phyloP scores from a whole-genome alignment of 2,329 filamentous ascomycete genomes.

The Verticillium nonalfalfae region DNA sequence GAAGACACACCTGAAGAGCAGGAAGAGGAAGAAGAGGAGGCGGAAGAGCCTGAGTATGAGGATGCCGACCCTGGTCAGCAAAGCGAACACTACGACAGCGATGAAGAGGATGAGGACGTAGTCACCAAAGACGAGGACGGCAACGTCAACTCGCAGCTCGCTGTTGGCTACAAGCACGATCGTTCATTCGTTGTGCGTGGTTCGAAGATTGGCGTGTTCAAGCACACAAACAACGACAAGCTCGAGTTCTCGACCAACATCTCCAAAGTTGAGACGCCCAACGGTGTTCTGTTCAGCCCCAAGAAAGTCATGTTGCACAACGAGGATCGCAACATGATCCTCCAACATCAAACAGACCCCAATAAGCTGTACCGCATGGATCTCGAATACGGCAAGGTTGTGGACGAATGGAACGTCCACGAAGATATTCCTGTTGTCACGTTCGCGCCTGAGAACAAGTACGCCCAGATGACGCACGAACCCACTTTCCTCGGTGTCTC shows the following conservation, averaged over 20 bases:
- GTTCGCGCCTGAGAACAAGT: constrained; percentile 96
- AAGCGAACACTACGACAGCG: constrained; percentile 62
- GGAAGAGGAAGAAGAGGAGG: constrained; percentile 39
- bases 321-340: constrained; percentile 81
- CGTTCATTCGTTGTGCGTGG: constrained; percentile 95
- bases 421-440: constrained; percentile 90
- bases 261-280: constrained; percentile 86
- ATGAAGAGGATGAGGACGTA: constrained; percentile 75
- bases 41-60: constrained; percentile 50
- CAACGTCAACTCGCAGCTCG: constrained; percentile 87
- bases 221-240: constrained; percentile 86
- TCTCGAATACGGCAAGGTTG: constrained; percentile 93
- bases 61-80: constrained; percentile 56
- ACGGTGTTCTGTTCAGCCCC: constrained; percentile 82
- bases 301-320: constrained; percentile 96
- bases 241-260: constrained; percentile 97
- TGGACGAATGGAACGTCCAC: constrained; percentile 98
- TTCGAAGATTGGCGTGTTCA: constrained; percentile 98
- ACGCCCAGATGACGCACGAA: constrained; percentile 91
- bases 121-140: constrained; percentile 63
- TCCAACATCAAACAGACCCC: constrained; percentile 77
- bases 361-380: constrained; percentile 97
- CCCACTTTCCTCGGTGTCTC: constrained; percentile 94
- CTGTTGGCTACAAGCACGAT: constrained; percentile 95
- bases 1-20: constrained; percentile 57